Percentiles rank a stretch among this genome's conserved stretches.
phyloP scores from a whole-genome alignment of 345 rosid species.

The Gossypium arboreum region DNA sequence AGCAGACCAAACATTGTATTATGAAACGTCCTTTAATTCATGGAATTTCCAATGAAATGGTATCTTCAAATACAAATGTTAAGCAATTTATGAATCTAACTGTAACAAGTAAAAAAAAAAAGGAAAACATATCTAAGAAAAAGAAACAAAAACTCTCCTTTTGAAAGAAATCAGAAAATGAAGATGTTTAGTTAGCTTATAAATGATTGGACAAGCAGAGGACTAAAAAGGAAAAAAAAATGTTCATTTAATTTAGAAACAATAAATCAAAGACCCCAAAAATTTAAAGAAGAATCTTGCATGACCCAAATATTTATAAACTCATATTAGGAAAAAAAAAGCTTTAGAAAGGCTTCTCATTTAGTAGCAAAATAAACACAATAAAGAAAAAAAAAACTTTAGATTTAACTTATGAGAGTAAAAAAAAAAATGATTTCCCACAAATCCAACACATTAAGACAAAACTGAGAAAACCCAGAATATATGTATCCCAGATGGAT shows the following conservation, averaged over 20 bases:
- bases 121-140: neutral
- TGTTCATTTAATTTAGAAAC: neutral
- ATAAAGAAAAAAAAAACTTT: neutral
- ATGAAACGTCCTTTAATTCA: neutral
- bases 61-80: neutral
- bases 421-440: neutral
- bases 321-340: too few relatives aligned
- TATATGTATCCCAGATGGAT: neutral
- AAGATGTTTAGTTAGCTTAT: too few relatives aligned
- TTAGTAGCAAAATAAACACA: neutral
- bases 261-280: neutral
- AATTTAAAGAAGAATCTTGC: neutral
- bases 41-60: neutral
- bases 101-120: neutral
- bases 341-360: neutral
- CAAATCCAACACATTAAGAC: neutral
- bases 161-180: too few relatives aligned
- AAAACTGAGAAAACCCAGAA: neutral
- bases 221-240: neutral
- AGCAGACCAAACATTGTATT: too few relatives aligned
- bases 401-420: neutral
- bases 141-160: neutral
- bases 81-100: neutral
- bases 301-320: neutral
- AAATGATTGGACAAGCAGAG: too few relatives aligned